phyloP scores from a whole-genome alignment of 2,329 filamentous ascomycete species.

The Knoxdaviesia capensis region DNA sequence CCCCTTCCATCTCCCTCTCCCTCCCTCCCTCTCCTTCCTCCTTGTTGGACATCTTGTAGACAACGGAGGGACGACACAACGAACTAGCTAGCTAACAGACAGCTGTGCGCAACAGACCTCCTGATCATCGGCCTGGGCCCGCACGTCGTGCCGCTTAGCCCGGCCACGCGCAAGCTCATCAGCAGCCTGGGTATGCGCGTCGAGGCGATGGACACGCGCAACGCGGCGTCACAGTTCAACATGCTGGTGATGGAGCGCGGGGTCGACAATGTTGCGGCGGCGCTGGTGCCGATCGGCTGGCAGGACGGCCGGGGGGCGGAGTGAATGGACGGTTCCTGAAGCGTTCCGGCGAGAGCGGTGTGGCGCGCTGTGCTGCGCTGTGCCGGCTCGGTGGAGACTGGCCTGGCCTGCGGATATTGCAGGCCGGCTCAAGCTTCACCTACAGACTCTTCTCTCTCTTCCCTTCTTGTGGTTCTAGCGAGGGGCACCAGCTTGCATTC shows the following conservation, averaged over 20 bases:
- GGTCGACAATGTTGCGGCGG: slow-evolving; percentile 66
- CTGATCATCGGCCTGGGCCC: slow-evolving; percentile 75
- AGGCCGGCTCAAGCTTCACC: too few relatives aligned
- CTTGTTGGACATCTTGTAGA: too few relatives aligned
- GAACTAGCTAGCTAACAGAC: slow-evolving; percentile 1
- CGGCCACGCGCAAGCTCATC: slow-evolving; percentile 50
- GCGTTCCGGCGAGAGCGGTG: too few relatives aligned
- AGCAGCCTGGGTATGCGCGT: slow-evolving; percentile 64
- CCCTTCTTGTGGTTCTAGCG: too few relatives aligned
- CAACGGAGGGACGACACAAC: too few relatives aligned
- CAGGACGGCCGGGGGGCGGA: slow-evolving; percentile 32
- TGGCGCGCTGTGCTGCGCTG: too few relatives aligned
- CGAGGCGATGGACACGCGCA: slow-evolving; percentile 79
- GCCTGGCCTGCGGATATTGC: too few relatives aligned
- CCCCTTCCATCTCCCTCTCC: neutral
- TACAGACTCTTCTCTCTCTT: too few relatives aligned
- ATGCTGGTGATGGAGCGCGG: slow-evolving; percentile 86
- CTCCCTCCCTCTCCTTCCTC: too few relatives aligned
- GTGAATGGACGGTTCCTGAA: too few relatives aligned
- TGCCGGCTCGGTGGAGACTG: too few relatives aligned
- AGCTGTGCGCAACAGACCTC: slow-evolving; percentile 36
- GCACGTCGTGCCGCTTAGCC: slow-evolving; percentile 55
- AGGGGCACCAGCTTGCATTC: too few relatives aligned
- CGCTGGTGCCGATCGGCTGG: slow-evolving; percentile 74
- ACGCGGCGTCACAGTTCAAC: slow-evolving; percentile 90